Conservation (phyloP, 495 filamentous ascomycete genomes). For the Sphaerosporella brunnea region DNA sequence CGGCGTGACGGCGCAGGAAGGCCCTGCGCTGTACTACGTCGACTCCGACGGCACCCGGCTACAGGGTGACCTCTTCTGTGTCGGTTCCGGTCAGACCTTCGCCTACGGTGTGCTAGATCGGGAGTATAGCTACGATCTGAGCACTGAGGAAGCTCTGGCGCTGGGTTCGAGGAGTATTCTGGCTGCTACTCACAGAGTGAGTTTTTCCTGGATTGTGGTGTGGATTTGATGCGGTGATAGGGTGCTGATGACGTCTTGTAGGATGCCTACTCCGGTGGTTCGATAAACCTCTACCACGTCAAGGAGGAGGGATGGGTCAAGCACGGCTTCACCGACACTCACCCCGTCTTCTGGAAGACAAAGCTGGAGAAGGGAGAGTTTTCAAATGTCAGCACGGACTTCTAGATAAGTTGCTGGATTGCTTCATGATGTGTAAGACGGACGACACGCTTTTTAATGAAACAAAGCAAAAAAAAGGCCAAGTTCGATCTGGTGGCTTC, state of each 20-base stretch:
- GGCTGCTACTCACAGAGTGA: constrained; percentile 73
- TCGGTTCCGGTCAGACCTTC: constrained; percentile 94
- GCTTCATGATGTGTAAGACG: too few species aligned
- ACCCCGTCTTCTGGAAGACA: constrained; percentile 97
- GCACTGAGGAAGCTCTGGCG: constrained; percentile 69
- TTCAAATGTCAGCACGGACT: constrained; percentile 76
- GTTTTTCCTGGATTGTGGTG: not conserved
- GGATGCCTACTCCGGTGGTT: constrained; percentile 94
- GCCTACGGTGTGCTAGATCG: constrained; percentile 95
- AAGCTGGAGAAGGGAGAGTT: constrained; percentile 98
- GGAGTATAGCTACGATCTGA: constrained; percentile 79
- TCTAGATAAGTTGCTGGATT: constrained; percentile 33
- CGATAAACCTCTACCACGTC: constrained; percentile 96
- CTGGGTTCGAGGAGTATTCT: constrained; percentile 80
- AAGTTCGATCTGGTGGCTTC: too few species aligned
- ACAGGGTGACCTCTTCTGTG: constrained; percentile 89
- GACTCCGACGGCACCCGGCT: constrained; percentile 92
- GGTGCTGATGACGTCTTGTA: constrained; percentile 8
- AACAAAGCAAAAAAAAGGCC: too few species aligned
- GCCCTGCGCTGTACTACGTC: constrained; percentile 96
- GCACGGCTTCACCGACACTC: constrained; percentile 89
- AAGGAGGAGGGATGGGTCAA: constrained; percentile 98
- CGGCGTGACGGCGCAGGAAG: constrained; percentile 89
- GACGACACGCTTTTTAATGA: too few species aligned
- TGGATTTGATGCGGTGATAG: not conserved